Conservation (phyloP, 2,329 filamentous ascomycete species). For the Apiospora koreana region DNA sequence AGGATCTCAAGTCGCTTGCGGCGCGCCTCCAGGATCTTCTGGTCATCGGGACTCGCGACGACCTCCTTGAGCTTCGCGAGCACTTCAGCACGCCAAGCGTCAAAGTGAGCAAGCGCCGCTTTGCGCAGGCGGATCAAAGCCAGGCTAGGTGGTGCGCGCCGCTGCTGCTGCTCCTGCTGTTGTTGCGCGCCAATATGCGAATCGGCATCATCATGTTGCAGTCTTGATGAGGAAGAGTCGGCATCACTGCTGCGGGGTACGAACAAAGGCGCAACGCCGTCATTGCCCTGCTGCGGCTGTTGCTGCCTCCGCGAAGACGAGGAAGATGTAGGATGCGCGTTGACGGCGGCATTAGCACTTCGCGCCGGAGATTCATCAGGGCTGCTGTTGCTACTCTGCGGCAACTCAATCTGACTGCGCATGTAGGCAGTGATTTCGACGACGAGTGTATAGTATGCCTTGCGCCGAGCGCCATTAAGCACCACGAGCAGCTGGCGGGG, state of each 20-base stretch:
- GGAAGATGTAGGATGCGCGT: conserved; percentile 19
- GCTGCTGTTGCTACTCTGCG: conserved; percentile 18
- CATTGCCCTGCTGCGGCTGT: not conserved
- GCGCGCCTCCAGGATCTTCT: conserved; percentile 48
- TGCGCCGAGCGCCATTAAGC: conserved; percentile 53
- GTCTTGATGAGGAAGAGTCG: conserved; percentile 14
- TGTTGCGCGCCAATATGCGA: not conserved
- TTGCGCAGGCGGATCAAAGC: conserved; percentile 40
- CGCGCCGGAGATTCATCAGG: not conserved
- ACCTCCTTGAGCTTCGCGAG: conserved; percentile 72
- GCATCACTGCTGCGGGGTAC: conserved; percentile 18
- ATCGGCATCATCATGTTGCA: not conserved
- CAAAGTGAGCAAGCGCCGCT: conserved; percentile 68
- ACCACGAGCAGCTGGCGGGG: conserved; percentile 57
- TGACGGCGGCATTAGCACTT: conserved; percentile 13
- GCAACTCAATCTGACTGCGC: conserved; percentile 50
- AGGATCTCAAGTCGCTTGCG: conserved; percentile 45
- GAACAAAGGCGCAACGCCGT: conserved; percentile 21
- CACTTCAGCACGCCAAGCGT: conserved; percentile 75
- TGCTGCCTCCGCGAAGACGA: conserved; percentile 14
- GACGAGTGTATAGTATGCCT: conserved; percentile 51
- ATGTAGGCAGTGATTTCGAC: conserved; percentile 56
- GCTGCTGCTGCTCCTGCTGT: not conserved
- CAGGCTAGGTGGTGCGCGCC: conserved; percentile 24
- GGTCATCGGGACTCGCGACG: conserved; percentile 50